Evolutionary conservation across 176 grass and related monocot species (phyloP).

Genomic region (Triticum urartu): DNA sequence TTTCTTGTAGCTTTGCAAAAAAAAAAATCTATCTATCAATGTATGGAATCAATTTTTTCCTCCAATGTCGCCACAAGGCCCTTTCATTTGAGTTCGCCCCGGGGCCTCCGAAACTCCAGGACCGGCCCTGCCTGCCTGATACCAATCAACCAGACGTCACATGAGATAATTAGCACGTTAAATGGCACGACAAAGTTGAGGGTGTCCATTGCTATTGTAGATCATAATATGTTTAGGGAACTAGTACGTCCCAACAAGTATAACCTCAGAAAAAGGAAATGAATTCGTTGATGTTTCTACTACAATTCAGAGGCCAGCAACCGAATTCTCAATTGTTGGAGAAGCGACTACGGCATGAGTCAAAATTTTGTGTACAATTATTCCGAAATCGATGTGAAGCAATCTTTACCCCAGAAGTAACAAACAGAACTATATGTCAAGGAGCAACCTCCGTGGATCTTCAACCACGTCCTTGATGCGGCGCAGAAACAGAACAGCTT

Average conservation of each 20-base stretch:
- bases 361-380: slow-evolving; percentile 32
- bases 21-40: too few species aligned
- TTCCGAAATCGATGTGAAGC: background rate
- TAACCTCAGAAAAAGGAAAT: background rate
- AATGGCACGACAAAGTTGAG: background rate
- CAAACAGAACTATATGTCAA: slow-evolving; percentile 52
- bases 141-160: background rate
- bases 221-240: background rate
- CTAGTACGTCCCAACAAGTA: background rate
- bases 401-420: background rate
- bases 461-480: slow-evolving; percentile 82
- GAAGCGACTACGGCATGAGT: background rate
- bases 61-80: too few species aligned
- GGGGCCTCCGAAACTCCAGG: too few species aligned
- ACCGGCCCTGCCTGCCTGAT: background rate
- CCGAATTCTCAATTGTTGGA: background rate
- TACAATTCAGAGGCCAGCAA: slow-evolving; percentile 22
- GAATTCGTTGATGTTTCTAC: background rate
- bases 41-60: too few species aligned
- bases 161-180: background rate
- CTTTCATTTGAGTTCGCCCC: too few species aligned
- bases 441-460: slow-evolving; percentile 63
- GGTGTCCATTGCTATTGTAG: background rate
- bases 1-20: too few species aligned
- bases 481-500: slow-evolving; percentile 64